Percentiles rank a stretch among this genome's conserved stretches.
Conservation (phyloP, 2,329 filamentous ascomycete species). For the Alternaria triticina region DNA sequence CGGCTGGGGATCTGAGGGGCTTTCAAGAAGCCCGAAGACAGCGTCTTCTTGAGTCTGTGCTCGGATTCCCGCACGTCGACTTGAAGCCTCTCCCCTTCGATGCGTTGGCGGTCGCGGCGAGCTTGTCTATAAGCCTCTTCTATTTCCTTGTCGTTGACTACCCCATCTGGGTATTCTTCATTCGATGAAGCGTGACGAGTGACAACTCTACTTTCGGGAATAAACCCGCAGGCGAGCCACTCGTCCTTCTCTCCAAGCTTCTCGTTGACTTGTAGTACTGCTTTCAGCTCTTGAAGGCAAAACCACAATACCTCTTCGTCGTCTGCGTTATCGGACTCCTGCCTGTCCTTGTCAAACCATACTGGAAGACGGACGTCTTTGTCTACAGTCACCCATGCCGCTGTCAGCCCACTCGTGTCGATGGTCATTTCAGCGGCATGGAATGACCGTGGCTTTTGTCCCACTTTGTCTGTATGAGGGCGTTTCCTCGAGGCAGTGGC, state of each 20-base stretch:
- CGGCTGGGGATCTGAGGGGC: constrained; percentile 34
- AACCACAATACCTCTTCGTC: constrained; percentile 11
- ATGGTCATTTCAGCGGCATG: not conserved
- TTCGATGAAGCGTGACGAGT: not conserved
- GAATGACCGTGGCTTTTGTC: not conserved
- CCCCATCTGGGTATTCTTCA: not conserved
- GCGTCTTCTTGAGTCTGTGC: not conserved
- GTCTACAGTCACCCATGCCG: not conserved
- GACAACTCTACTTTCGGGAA: not conserved
- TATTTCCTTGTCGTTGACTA: not conserved
- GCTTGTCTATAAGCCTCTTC: not conserved
- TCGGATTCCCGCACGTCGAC: not conserved
- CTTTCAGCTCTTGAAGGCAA: constrained; percentile 10
- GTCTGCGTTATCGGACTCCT: not conserved
- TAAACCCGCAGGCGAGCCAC: constrained; percentile 16
- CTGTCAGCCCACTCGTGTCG: not conserved
- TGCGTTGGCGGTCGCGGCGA: not conserved
- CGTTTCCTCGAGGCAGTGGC: not conserved
- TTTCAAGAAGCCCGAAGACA: not conserved
- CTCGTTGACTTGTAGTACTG: not conserved
- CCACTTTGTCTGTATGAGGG: not conserved
- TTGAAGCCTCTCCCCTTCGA: not conserved
- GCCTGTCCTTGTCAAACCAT: constrained; percentile 2
- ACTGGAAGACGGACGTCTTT: constrained; percentile 1
- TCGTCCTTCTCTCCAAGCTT: constrained; percentile 4